Evolutionary conservation across 1,139 yeast species (phyloP).

Genomic region (Saccharomyces uvarum): DNA sequence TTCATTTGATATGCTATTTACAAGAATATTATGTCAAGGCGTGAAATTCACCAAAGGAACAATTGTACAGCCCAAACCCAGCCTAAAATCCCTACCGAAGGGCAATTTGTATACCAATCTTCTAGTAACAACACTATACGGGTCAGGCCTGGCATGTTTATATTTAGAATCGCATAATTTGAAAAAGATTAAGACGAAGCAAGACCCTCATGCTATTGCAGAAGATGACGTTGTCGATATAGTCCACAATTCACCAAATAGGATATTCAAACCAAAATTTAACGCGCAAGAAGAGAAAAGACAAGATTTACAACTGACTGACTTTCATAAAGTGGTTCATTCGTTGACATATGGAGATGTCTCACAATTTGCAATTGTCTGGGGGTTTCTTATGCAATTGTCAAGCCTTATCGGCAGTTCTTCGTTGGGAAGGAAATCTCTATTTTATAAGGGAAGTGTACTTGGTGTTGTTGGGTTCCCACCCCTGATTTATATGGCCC

Average conservation of each 20-base stretch:
- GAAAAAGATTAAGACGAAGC: conserved; percentile 1
- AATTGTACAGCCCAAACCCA: background rate
- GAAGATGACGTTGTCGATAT: conserved; percentile 4
- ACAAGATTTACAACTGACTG: conserved; percentile 7
- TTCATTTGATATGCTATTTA: background rate
- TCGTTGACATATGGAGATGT: conserved; percentile 16
- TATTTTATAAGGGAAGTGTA: conserved; percentile 8
- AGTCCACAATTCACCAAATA: conserved; percentile 15
- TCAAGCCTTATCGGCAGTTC: conserved; percentile 9
- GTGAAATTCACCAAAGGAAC: background rate
- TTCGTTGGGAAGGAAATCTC: background rate
- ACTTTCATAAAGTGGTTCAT: conserved; percentile 7
- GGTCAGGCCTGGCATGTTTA: conserved; percentile 4
- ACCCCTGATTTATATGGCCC: conserved; percentile 10
- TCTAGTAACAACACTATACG: background rate
- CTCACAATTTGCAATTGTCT: conserved; percentile 16
- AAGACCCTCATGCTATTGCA: conserved; percentile 3
- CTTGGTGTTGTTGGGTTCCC: conserved; percentile 16
- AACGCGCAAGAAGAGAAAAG: conserved; percentile 7
- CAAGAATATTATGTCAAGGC: background rate
- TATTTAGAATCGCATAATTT: background rate
- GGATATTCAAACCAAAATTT: conserved; percentile 9
- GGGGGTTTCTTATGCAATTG: conserved; percentile 19
- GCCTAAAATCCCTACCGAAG: background rate
- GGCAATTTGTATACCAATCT: background rate